Conservation (phyloP, 805 yeast species). For the Scheffersomyces coipomensis region DNA sequence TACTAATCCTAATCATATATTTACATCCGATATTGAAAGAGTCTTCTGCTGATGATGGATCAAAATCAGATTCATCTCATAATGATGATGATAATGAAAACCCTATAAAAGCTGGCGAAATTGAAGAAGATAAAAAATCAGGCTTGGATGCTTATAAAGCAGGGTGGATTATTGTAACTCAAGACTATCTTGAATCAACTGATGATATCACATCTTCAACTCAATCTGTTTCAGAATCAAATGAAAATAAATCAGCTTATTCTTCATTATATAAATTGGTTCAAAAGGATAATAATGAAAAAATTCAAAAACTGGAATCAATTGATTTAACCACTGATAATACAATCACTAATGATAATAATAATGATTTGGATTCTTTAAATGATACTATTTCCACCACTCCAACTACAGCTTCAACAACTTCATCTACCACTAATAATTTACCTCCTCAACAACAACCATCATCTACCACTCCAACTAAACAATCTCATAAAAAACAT, state of each 20-base stretch:
- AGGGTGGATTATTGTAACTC: slow-evolving; percentile 87
- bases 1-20: slow-evolving; percentile 38
- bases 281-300: slow-evolving; percentile 24
- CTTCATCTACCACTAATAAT: not conserved
- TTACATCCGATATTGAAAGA: slow-evolving; percentile 36
- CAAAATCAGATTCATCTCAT: too few species aligned
- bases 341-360: not conserved
- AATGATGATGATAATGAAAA: slow-evolving; percentile 17
- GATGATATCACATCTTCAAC: slow-evolving; percentile 48
- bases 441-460: slow-evolving; percentile 1
- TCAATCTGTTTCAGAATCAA: slow-evolving; percentile 41
- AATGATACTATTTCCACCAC: not conserved
- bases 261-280: slow-evolving; percentile 60
- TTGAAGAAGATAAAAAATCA: slow-evolving; percentile 57
- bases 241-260: slow-evolving; percentile 54
- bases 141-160: slow-evolving; percentile 64
- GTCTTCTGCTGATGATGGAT: too few species aligned
- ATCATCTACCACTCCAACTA: slow-evolving; percentile 4
- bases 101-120: slow-evolving; percentile 55
- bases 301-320: not conserved
- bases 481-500: slow-evolving; percentile 46
- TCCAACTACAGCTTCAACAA: slow-evolving; percentile 1
- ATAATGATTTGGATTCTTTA: not conserved
- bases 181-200: slow-evolving; percentile 53
- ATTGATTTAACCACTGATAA: not conserved